Base-by-base conservation (phyloP, 768 basidiomycete species). In the Artomyces pyxidatus region DNA sequence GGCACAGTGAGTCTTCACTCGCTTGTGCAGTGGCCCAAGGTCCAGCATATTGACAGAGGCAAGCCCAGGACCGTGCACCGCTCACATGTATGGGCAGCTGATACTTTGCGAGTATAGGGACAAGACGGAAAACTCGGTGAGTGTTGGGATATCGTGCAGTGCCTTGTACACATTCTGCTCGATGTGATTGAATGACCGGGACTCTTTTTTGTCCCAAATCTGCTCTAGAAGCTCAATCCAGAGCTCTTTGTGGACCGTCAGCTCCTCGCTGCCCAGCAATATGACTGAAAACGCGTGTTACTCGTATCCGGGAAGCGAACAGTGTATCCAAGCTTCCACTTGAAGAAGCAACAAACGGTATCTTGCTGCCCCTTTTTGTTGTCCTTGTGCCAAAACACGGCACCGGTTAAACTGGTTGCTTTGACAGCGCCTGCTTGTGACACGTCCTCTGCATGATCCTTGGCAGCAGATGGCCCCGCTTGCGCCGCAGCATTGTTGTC, bases 91-190 rank as follows among this genome's bases (percentile, higher is more conserved):
- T 6, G 58, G 60, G 44, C 54, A 58, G 4, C 61, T 62, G 10
- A 64, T 49, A 7, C 53, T 48, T 0, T 42, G 38, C 7, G 51
- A 56, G 37, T 63, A 63, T 1, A 64, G 43, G 17, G 32, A 11
- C 12, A 61, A 40, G 4, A 55, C 60, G 16, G 57, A 55, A 3
- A 64, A 40, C 35, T 65, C 62, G 2, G 55, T 51, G 11, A 58
- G 40, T 0, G 58, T 65, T 2, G 47, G 48, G 7, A 42, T 27
- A 43, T 59, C 58, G 4, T 51, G 28, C 0, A 66, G 49, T 29
- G 53, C 63, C 6, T 39, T 58, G 27, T 45, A 50, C 12, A 61
- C 37, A 48, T 66, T 66, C 30, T 52, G 28, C 39, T 67, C 61
- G 42, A 67, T 58, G 43, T 67, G 57, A 21, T 48, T 67, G 27